Conservation (phyloP, 2,329 filamentous ascomycete genomes). For the Aspergillus sp. region DNA sequence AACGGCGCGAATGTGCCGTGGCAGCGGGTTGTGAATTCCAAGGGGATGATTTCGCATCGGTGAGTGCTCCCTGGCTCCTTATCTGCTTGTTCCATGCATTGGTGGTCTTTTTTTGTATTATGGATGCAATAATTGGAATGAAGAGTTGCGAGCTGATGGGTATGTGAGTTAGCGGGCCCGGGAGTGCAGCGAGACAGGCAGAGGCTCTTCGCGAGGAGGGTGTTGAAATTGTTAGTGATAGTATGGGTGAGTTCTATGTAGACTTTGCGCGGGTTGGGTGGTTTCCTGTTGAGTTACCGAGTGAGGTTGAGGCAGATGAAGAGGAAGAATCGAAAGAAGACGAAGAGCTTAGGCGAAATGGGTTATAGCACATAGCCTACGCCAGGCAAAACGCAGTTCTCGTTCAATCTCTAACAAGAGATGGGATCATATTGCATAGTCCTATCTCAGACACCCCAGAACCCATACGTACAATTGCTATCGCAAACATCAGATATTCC, state of each 20-base stretch:
- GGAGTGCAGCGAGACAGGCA: slow-evolving; percentile 45
- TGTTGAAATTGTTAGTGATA: slow-evolving; percentile 41
- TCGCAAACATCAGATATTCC: slow-evolving; percentile 8
- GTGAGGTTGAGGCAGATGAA: slow-evolving; percentile 35
- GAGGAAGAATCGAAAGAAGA: slow-evolving; percentile 11
- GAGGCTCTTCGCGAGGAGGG: slow-evolving; percentile 42
- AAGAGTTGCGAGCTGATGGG: not conserved
- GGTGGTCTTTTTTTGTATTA: not conserved
- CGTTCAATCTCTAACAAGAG: slow-evolving; percentile 9
- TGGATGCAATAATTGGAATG: no score
- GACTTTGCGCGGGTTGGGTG: slow-evolving; percentile 47
- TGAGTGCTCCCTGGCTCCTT: slow-evolving; percentile 38
- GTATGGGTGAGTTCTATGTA: slow-evolving; percentile 46
- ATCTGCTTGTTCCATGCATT: not conserved
- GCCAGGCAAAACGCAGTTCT: not conserved
- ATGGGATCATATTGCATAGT: slow-evolving; percentile 9
- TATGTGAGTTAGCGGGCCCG: slow-evolving; percentile 36
- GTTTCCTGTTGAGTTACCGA: slow-evolving; percentile 52
- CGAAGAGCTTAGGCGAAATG: not conserved
- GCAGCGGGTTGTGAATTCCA: slow-evolving; percentile 89
- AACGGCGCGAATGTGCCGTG: slow-evolving; percentile 82
- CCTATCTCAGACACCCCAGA: slow-evolving; percentile 6
- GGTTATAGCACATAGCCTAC: not conserved
- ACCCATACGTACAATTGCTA: slow-evolving; percentile 8
- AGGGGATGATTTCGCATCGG: slow-evolving; percentile 83